Evolutionary conservation across 2,329 filamentous ascomycete genomes (phyloP).

Genomic region (Phialophora tarda): DNA sequence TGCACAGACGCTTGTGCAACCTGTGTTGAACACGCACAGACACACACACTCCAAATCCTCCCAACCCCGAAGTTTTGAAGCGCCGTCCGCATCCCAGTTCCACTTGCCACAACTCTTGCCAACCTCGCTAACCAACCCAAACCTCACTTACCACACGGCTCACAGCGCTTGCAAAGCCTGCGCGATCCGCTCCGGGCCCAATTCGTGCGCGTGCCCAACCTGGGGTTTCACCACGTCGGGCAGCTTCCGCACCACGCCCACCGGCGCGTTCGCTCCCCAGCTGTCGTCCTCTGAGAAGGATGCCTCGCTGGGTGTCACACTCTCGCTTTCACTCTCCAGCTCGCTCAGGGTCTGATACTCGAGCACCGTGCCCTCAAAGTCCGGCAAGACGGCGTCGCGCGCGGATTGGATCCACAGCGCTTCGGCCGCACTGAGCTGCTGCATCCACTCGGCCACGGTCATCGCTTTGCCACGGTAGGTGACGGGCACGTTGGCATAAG

Average conservation of each 20-base stretch:
- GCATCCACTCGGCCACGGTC: slow-evolving; percentile 33
- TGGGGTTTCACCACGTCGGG: slow-evolving; percentile 6
- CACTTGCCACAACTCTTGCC: background rate
- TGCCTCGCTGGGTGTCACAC: slow-evolving; percentile 25
- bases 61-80: background rate
- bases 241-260: slow-evolving; percentile 8
- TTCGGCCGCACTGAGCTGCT: slow-evolving; percentile 15
- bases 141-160: background rate
- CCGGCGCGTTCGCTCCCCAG: slow-evolving; percentile 2
- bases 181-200: slow-evolving; percentile 20
- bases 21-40: background rate
- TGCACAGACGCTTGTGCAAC: background rate
- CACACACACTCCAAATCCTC: background rate
- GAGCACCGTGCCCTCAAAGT: slow-evolving; percentile 33
- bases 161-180: slow-evolving; percentile 18
- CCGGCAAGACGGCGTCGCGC: slow-evolving; percentile 30
- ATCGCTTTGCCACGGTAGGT: slow-evolving; percentile 32
- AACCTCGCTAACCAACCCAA: background rate
- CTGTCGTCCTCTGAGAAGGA: slow-evolving; percentile 10
- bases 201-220: slow-evolving; percentile 11
- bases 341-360: slow-evolving; percentile 23
- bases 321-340: slow-evolving; percentile 22
- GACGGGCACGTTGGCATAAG: slow-evolving; percentile 25
- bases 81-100: background rate
- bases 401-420: slow-evolving; percentile 30